These are phyloP conservation scores for Allium cepa DNA, from an alignment of 106 monocot species.

Conservation along the genomic window DNA sequence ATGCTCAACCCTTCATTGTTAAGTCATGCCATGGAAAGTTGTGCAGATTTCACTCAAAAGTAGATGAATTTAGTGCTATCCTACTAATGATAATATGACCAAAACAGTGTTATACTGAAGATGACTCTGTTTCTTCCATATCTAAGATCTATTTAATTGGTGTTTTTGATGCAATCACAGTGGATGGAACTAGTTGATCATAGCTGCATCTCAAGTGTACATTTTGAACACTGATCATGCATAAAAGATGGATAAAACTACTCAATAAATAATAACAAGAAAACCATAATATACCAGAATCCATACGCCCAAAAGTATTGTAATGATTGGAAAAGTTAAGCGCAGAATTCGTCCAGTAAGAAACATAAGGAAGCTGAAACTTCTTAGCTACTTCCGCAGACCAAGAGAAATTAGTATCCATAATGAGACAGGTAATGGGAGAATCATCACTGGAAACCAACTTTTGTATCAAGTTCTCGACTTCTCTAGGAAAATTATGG, in stretches of 20 bases:
- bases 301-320: constrained; percentile 42
- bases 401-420: constrained; percentile 80
- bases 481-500: constrained; percentile 25
- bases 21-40: too few species aligned
- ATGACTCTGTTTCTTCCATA: too few species aligned
- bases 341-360: constrained; percentile 80
- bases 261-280: neutral
- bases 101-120: too few species aligned
- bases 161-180: too few species aligned
- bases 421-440: constrained; percentile 35
- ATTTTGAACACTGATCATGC: too few species aligned
- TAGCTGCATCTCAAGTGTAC: too few species aligned
- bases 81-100: too few species aligned
- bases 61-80: too few species aligned
- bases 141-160: too few species aligned
- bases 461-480: constrained; percentile 25
- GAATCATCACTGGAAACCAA: neutral
- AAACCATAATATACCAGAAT: constrained; percentile 16
- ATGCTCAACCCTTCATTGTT: too few species aligned
- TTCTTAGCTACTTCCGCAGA: constrained; percentile 35
- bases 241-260: neutral
- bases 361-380: constrained; percentile 35
- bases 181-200: too few species aligned
- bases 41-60: too few species aligned
- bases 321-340: constrained; percentile 62